Percentiles rank a stretch among this genome's conserved stretches.
These are phyloP conservation scores for Xylariaceae sp. DNA, from an alignment of 2,329 filamentous ascomycete species.

Conservation along the genomic window DNA sequence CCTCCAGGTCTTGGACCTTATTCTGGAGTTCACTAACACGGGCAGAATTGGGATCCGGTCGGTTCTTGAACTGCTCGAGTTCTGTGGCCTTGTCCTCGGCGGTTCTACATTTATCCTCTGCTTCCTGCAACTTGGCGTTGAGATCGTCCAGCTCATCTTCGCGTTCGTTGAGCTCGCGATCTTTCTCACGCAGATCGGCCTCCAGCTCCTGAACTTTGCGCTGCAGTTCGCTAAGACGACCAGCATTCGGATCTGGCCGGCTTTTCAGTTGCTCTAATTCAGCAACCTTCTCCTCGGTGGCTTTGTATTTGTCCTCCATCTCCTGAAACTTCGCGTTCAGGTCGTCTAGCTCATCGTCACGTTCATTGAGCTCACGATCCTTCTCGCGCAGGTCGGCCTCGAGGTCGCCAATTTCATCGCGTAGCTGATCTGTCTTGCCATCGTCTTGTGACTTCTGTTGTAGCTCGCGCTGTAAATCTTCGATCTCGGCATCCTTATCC, in stretches of 20 bases:
- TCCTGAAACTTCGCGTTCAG: constrained; percentile 51
- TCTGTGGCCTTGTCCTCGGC: no score
- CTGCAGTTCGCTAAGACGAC: constrained; percentile 35
- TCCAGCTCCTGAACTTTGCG: constrained; percentile 41
- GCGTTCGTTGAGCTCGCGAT: constrained; percentile 52
- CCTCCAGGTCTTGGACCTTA: constrained; percentile 33
- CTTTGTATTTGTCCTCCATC: constrained; percentile 39
- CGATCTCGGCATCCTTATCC: constrained; percentile 55
- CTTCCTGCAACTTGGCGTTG: constrained; percentile 42
- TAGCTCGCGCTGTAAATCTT: constrained; percentile 56
- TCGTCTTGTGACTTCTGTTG: constrained; percentile 51
- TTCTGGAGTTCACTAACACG: constrained; percentile 48
- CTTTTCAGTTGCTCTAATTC: constrained; percentile 32
- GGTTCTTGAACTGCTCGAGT: no score
- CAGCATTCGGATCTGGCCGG: constrained; percentile 39
- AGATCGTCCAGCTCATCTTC: constrained; percentile 49
- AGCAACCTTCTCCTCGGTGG: constrained; percentile 21
- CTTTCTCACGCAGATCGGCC: constrained; percentile 51
- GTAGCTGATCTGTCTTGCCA: constrained; percentile 60
- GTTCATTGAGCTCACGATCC: constrained; percentile 65
- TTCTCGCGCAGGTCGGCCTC: constrained; percentile 65
- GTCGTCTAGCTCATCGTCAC: constrained; percentile 68
- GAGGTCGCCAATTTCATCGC: constrained; percentile 59
- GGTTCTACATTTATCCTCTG: constrained; percentile 16
- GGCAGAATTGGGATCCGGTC: no score